Percentiles rank a stretch among this genome's conserved stretches.
phyloP scores from a whole-genome alignment of 352 stramenopile genomes.

The Pseudoperonospora humuli region DNA sequence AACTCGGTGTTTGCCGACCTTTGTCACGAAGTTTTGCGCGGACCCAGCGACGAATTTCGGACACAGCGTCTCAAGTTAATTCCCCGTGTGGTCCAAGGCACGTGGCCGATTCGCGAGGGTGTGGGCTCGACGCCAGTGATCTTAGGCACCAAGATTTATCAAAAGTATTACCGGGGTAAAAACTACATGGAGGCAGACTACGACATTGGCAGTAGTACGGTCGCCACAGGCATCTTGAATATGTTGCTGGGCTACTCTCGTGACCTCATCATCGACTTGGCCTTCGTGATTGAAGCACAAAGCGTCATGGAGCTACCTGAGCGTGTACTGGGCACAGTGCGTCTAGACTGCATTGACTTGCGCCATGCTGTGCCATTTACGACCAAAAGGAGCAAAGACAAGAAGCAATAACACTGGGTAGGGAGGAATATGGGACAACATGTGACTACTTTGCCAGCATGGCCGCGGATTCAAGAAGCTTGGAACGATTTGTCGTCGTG shows the following conservation, averaged over 20 bases:
- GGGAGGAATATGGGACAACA: neutral
- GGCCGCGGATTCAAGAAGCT: too few species aligned
- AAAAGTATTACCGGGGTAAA: conserved; percentile 61
- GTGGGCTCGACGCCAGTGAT: conserved; percentile 87
- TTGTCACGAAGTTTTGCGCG: conserved; percentile 55
- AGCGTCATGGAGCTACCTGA: conserved; percentile 65
- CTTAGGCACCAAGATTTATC: conserved; percentile 84
- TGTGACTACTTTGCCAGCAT: neutral
- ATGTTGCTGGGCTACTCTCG: conserved; percentile 58
- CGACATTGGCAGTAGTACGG: conserved; percentile 68
- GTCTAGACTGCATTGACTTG: conserved; percentile 57
- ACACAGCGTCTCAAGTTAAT: conserved; percentile 87
- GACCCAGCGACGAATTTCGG: conserved; percentile 53
- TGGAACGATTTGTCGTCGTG: too few species aligned
- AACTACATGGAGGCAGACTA: conserved; percentile 76
- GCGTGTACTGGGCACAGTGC: conserved; percentile 60
- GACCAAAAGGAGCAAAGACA: conserved; percentile 23
- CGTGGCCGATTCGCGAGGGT: conserved; percentile 82
- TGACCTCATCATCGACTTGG: conserved; percentile 74
- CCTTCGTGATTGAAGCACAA: conserved; percentile 75
- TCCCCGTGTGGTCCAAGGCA: conserved; percentile 82
- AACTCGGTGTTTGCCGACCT: conserved; percentile 67
- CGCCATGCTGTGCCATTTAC: conserved; percentile 41
- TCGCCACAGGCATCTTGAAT: conserved; percentile 61
- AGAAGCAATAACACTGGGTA: conserved; percentile 17